Conservation (phyloP, 176 grass and related monocot species). For the Triticum urartu region DNA sequence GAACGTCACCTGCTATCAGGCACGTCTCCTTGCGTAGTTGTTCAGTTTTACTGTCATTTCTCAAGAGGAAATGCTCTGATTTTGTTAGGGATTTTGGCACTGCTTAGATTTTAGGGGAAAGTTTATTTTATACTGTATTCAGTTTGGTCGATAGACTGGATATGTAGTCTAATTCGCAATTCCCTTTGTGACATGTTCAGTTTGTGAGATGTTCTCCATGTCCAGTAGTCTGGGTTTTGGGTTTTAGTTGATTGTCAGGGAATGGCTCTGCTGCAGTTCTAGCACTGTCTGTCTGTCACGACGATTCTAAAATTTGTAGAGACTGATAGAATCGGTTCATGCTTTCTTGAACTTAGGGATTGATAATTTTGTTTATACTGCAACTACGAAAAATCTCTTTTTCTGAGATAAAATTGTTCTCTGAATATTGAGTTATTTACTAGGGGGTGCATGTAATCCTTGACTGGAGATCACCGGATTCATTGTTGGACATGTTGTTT, state of each 20-base stretch:
- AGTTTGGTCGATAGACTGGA: background rate
- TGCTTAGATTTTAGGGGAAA: background rate
- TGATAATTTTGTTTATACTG: too few relatives aligned
- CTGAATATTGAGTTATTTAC: background rate
- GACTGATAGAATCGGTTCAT: too few relatives aligned
- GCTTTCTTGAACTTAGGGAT: too few relatives aligned
- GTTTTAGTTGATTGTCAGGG: background rate
- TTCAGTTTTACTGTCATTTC: background rate
- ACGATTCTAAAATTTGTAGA: background rate
- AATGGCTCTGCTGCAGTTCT: background rate
- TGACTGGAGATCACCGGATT: background rate
- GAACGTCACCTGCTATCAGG: slow-evolving; percentile 61
- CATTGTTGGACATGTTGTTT: background rate
- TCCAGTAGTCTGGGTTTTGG: background rate
- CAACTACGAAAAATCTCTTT: too few relatives aligned
- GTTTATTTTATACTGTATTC: too few relatives aligned
- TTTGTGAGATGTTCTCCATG: background rate
- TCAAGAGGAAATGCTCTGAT: background rate
- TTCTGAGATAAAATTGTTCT: background rate
- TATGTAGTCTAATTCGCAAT: background rate
- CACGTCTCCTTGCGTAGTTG: too few relatives aligned
- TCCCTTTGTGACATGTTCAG: background rate
- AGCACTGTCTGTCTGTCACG: background rate
- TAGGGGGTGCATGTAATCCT: background rate
- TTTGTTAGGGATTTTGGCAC: background rate